Conservation (phyloP, 805 yeast species). For the Allodekkera sacchari region DNA sequence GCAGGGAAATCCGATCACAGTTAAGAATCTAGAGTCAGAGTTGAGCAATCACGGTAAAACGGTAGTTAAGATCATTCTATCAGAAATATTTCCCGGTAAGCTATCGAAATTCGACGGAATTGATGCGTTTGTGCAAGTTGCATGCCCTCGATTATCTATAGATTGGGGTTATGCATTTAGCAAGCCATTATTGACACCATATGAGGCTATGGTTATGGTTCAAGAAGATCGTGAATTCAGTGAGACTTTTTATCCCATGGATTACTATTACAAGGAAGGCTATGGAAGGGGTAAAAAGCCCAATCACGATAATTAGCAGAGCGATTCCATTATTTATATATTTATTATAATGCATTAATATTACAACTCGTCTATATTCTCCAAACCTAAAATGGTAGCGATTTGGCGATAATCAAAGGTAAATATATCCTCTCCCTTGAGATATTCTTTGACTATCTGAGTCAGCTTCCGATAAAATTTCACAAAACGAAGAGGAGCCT, state of each 20-base stretch:
- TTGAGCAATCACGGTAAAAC: conserved; percentile 49
- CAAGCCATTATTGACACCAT: conserved; percentile 88
- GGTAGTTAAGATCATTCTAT: conserved; percentile 73
- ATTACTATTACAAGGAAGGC: conserved; percentile 83
- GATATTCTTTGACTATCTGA: conserved; percentile 28
- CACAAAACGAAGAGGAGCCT: conserved; percentile 42
- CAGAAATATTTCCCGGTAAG: conserved; percentile 91
- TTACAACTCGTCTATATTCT: conserved; percentile 19
- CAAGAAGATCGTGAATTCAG: conserved; percentile 62
- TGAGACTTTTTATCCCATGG: conserved; percentile 82
- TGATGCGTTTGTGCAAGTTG: conserved; percentile 94
- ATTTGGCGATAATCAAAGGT: conserved; percentile 53
- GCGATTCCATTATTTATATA: conserved; percentile 3
- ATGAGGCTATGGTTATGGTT: conserved; percentile 88
- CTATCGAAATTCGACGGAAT: conserved; percentile 86
- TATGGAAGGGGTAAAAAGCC: conserved; percentile 85
- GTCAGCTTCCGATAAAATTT: conserved; percentile 35
- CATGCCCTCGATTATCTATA: conserved; percentile 91
- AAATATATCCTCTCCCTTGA: conserved; percentile 28
- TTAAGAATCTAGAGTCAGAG: conserved; percentile 52
- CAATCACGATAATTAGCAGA: conserved; percentile 18
- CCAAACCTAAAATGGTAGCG: conserved; percentile 67
- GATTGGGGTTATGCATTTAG: conserved; percentile 99
- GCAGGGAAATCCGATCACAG: conserved; percentile 82
- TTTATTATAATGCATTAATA: conserved; percentile 1